These are phyloP conservation scores for Aspergillus candidus DNA, from an alignment of 2,329 filamentous ascomycete genomes.

Conservation along the genomic window DNA sequence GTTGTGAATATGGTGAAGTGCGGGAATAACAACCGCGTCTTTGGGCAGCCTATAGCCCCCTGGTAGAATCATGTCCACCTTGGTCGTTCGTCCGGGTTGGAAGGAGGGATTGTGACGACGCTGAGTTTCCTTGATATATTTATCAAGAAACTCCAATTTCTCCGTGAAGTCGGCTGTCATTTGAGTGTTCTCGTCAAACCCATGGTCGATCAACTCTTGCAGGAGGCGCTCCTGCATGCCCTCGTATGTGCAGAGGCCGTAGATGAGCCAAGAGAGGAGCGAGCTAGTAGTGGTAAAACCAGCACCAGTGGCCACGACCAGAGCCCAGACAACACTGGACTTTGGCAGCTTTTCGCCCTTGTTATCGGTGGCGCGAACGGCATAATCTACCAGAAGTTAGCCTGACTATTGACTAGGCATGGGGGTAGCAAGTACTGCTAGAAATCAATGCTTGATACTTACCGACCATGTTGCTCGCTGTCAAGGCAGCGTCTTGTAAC, in stretches of 20 bases:
- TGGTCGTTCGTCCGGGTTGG: slow-evolving; percentile 55
- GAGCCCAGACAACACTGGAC: slow-evolving; percentile 33
- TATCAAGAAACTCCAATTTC: slow-evolving; percentile 41
- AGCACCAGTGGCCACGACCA: slow-evolving; percentile 51
- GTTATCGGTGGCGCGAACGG: slow-evolving; percentile 48
- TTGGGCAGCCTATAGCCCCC: slow-evolving; percentile 54
- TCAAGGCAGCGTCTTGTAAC: slow-evolving; percentile 42
- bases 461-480: slow-evolving; percentile 33
- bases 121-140: slow-evolving; percentile 54
- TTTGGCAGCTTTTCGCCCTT: slow-evolving; percentile 51
- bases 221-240: slow-evolving; percentile 53
- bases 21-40: slow-evolving; percentile 49
- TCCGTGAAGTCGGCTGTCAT: slow-evolving; percentile 46
- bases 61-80: slow-evolving; percentile 51
- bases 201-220: slow-evolving; percentile 52
- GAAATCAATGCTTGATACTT: slow-evolving; percentile 29
- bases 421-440: no score
- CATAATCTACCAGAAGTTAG: slow-evolving; percentile 40
- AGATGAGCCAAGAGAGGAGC: slow-evolving; percentile 54
- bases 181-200: slow-evolving; percentile 38
- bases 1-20: slow-evolving; percentile 42
- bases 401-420: neutral
- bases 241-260: slow-evolving; percentile 48
- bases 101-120: slow-evolving; percentile 56
- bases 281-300: slow-evolving; percentile 58